Conservation (phyloP, 305 asterid species). For the Petunia hybrid region DNA sequence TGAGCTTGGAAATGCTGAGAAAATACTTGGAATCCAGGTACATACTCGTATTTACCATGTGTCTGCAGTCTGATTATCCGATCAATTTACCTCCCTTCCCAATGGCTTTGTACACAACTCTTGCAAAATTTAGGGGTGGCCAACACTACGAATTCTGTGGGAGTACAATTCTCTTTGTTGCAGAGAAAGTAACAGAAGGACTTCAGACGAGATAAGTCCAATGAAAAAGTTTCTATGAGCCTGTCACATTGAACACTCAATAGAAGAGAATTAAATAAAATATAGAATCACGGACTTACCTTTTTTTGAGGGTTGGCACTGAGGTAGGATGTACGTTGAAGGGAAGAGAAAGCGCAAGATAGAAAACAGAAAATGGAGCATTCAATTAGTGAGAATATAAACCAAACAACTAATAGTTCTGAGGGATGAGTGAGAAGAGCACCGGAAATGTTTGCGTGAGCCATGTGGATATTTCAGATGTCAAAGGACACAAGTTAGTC, state of each 20-base stretch:
- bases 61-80: constrained; percentile 26
- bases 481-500: background rate
- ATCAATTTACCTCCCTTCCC: constrained; percentile 22
- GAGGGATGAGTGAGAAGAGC: background rate
- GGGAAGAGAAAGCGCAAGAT: constrained; percentile 8
- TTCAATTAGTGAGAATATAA: constrained; percentile 15
- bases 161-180: background rate
- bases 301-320: constrained; percentile 16
- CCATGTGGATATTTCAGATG: background rate
- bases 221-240: background rate
- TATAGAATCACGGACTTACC: background rate
- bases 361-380: constrained; percentile 3
- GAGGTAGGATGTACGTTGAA: constrained; percentile 13
- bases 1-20: constrained; percentile 86
- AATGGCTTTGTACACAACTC: constrained; percentile 14
- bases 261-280: background rate
- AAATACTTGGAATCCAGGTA: constrained; percentile 98
- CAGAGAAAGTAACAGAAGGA: background rate
- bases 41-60: background rate
- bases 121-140: constrained; percentile 13
- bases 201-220: background rate
- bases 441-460: background rate
- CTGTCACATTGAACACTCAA: background rate
- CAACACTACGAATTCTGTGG: constrained; percentile 1
- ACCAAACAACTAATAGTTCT: background rate